phyloP scores from a whole-genome alignment of 2,329 filamentous ascomycete genomes.

The Talaromyces sp. region DNA sequence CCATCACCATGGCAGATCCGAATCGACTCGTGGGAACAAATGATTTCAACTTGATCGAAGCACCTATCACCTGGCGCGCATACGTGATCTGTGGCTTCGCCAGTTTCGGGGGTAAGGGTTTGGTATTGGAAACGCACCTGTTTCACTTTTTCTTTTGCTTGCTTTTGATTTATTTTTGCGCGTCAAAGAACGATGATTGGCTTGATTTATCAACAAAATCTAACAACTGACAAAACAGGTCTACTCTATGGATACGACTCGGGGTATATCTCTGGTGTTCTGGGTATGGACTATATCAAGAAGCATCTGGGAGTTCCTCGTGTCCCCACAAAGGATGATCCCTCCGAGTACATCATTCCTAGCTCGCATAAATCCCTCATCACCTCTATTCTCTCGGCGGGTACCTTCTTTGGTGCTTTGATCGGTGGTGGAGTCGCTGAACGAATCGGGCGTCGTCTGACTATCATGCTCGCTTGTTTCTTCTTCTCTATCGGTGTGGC shows the following conservation, averaged over 20 bases:
- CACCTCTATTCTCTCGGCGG: constrained; percentile 74
- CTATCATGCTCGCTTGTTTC: constrained; percentile 68
- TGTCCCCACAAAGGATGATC: constrained; percentile 33
- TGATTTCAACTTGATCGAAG: constrained; percentile 65
- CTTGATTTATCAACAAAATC: neutral
- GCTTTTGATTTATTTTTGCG: too few relatives aligned
- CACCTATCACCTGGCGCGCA: constrained; percentile 69
- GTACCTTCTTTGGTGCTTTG: constrained; percentile 77
- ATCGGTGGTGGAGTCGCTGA: constrained; percentile 77
- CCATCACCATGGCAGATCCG: constrained; percentile 11
- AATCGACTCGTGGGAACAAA: constrained; percentile 32
- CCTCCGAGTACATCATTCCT: constrained; percentile 46
- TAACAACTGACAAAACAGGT: constrained; percentile 2
- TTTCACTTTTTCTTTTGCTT: too few relatives aligned
- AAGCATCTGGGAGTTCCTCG: constrained; percentile 36
- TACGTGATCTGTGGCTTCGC: constrained; percentile 72
- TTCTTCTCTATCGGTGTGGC: constrained; percentile 71
- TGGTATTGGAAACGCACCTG: constrained; percentile 39
- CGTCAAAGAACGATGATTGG: too few relatives aligned
- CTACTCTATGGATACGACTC: constrained; percentile 51
- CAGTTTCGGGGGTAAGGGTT: constrained; percentile 60
- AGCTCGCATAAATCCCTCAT: constrained; percentile 62
- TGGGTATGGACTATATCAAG: constrained; percentile 55
- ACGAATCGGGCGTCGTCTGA: constrained; percentile 64
- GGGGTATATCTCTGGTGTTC: constrained; percentile 58